Evolutionary conservation across 768 basidiomycete genomes (phyloP), one percentile per base, ranked within the genome.

Genomic region (Tulasnella calospora): DNA sequence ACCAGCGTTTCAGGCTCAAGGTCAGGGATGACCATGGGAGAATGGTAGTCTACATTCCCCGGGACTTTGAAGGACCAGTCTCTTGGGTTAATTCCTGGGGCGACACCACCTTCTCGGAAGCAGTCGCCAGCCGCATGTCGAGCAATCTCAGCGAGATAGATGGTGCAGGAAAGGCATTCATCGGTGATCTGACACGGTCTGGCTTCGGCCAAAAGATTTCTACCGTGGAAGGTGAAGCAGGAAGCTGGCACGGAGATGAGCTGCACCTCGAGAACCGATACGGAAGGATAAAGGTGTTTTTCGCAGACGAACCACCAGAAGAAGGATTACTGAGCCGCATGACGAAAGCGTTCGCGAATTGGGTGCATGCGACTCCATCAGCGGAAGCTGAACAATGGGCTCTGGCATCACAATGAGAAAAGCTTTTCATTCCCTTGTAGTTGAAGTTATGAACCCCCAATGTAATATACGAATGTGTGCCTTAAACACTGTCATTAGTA

Each of bases 1-100:
- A 74, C 73, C 73, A 74, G 27, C 38, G 73, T 27, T 78, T 80
- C 73, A 38, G 71, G 3, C 73, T 80, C 73, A 79, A 75, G 36
- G 67, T 67, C 33, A 13, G 36, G 13, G 46, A 79, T 27, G 72
- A 77, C 30, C 74, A 80, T 38, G 78, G 79, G 19, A 51, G 40
- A 23, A 47, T 76, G 19, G 30, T 38, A 15, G 74, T 71, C 7
- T 70, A 44, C n/a, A 51, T 79, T 19, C 72, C 80, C 30, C 17
- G 40, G 13, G 78, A 79, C 38, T 79, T 74, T 41, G 78, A 41
- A 40, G 80, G 80, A 2, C 72, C 80, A 19, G 55, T 80, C 44
- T 41, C 79, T 33, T 79, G 55, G 61, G 10, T 36, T 21, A 79
- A 71, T 40, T 30, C 46, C 30, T 79, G 79, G 47, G 79, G 79